Evolutionary conservation across 345 rosid species (phyloP).

Genomic region (Balakata baccata): DNA sequence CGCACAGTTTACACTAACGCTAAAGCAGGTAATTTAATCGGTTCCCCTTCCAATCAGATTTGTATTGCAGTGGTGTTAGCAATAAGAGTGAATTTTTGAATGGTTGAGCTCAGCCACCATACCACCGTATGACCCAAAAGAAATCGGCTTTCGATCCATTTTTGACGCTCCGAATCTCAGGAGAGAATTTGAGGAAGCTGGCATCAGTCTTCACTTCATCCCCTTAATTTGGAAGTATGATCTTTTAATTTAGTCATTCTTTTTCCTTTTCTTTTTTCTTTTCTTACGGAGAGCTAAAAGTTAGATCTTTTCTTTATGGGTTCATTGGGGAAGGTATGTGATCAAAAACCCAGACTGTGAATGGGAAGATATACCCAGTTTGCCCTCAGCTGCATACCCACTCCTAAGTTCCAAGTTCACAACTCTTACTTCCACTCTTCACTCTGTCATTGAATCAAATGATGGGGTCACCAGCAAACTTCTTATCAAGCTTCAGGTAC

Average conservation of each 20-base stretch:
- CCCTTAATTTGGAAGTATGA: constrained; percentile 71
- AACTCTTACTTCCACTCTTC: constrained; percentile 68
- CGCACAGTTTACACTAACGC: constrained; percentile 85
- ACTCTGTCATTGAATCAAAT: constrained; percentile 60
- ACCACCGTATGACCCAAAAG: too few relatives aligned
- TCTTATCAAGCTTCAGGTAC: constrained; percentile 74
- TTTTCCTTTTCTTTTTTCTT: not conserved
- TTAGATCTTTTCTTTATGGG: not conserved
- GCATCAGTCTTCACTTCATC: constrained; percentile 54
- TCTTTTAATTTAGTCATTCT: not conserved
- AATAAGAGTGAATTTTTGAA: not conserved
- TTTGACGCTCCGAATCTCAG: constrained; percentile 62
- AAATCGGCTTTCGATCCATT: constrained; percentile 45
- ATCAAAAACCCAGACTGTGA: constrained; percentile 73
- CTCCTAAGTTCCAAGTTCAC: constrained; percentile 75
- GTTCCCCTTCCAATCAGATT: not conserved
- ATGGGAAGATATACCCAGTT: constrained; percentile 62
- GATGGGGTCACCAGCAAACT: constrained; percentile 88
- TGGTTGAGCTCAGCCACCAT: too few relatives aligned
- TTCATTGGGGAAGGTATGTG: constrained; percentile 40
- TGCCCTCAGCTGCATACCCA: constrained; percentile 69
- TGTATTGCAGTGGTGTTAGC: not conserved
- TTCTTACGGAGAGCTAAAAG: not conserved
- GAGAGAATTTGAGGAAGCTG: constrained; percentile 55
- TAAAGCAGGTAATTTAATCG: constrained; percentile 56